Base-by-base conservation (phyloP, 176 grass and related monocot species). In the Oryza glumipatula region DNA sequence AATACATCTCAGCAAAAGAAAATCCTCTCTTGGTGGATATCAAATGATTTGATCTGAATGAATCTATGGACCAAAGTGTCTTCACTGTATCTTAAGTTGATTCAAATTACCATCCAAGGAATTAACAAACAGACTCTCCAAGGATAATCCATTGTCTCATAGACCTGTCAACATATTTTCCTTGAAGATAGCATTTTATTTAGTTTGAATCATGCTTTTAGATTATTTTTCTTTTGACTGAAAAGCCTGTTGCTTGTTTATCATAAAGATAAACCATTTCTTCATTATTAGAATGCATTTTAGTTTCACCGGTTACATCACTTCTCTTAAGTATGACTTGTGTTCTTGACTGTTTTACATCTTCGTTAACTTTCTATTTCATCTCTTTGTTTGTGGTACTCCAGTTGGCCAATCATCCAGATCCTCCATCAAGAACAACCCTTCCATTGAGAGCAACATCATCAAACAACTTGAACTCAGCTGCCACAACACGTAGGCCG, bases 381-480 rank as follows among this genome's bases (percentile, higher is more conserved):
- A 30, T 76, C 38, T 87, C 67, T 78, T 89, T 82, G 72, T 76
- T 38, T 54, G 67, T 88, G 72, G 49, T 80, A 68, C 75, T 79
- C 74, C 76, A 98, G 96, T 82, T 98, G 80, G 88, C 93, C 80
- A 95, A 89, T 49, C 80, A 89, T 81, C 85, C 82, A 65, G 93
- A 98, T 85, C 88, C 91, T 83, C 78, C 89, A 79, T 76, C 85
- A 86, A 93, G 90, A 86, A 84, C 84, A 44, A 91, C 80, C 48
- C 82, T 69, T 65, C 80, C 93, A 72, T 76, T 90, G 68, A 93
- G 93, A 77, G 83, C 87, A 80, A 70, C 91, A 70, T 88, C 91
- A 49, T 98, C 93, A 0, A 88, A 92, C 89, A 88, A 78, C 89
- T 83, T 95, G 51, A 92, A 87, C 76, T 92, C 93, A 70, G 71